A percentile compares a stretch with the other conserved stretches of the same genome.
These are phyloP conservation scores for Mycosphaerella arachidis DNA, from an alignment of 2,329 filamentous ascomycete genomes.

Conservation along the genomic window DNA sequence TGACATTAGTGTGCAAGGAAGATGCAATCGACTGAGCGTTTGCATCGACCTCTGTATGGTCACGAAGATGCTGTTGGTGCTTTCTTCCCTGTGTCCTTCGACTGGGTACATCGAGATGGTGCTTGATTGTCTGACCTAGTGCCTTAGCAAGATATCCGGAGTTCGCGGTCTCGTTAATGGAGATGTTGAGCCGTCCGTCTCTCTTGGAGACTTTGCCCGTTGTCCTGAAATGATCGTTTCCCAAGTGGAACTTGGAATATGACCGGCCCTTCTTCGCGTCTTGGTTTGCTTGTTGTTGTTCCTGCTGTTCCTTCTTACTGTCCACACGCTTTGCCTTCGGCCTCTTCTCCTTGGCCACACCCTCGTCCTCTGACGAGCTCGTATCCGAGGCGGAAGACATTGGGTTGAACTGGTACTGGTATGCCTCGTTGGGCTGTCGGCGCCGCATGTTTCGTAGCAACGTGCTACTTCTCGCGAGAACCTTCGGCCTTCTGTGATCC, in stretches of 20 bases:
- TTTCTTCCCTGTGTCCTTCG: slow-evolving; percentile 25
- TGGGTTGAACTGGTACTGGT: slow-evolving; percentile 28
- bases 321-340: slow-evolving; percentile 3
- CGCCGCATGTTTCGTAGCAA: slow-evolving; percentile 20
- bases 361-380: slow-evolving; percentile 31
- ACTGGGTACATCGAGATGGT: slow-evolving; percentile 43
- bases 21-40: slow-evolving; percentile 25
- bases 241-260: slow-evolving; percentile 56
- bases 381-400: slow-evolving; percentile 27
- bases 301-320: slow-evolving; percentile 12
- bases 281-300: slow-evolving; percentile 8
- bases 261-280: slow-evolving; percentile 18
- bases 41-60: slow-evolving; percentile 17
- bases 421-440: slow-evolving; percentile 14
- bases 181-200: slow-evolving; percentile 68
- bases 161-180: slow-evolving; percentile 64
- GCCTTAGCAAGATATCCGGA: slow-evolving; percentile 71
- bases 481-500: slow-evolving; percentile 10
- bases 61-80: slow-evolving; percentile 27
- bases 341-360: slow-evolving; percentile 9
- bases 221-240: slow-evolving; percentile 61
- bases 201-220: slow-evolving; percentile 61
- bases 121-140: slow-evolving; percentile 59
- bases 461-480: slow-evolving; percentile 18
- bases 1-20: slow-evolving; percentile 22